Evolutionary conservation across 2,329 filamentous ascomycete genomes (phyloP).

Genomic region (Xylaria sp.): DNA sequence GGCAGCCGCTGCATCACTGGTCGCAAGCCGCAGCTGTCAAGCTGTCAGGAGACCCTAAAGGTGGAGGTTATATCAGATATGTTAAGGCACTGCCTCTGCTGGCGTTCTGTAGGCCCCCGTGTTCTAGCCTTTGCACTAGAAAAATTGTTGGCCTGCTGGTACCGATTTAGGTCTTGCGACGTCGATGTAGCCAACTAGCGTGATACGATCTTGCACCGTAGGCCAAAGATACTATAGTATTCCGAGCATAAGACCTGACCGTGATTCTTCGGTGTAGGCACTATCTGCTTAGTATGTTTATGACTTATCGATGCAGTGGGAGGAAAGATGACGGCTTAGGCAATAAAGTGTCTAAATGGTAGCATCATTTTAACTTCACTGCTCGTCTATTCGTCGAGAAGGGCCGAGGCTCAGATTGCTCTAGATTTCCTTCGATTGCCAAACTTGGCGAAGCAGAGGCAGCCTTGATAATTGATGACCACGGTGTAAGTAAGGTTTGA

Average conservation of each 20-base stretch:
- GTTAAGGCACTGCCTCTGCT: conserved; percentile 21
- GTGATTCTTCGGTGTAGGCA: not conserved
- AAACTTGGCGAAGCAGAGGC: not conserved
- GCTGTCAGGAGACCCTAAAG: conserved; percentile 30
- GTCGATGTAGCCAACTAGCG: not conserved
- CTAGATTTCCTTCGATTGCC: conserved; percentile 9
- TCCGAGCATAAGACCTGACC: not conserved
- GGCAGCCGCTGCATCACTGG: conserved; percentile 24
- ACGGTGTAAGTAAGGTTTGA: conserved; percentile 16
- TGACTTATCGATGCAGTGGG: not conserved
- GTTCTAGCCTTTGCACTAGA: conserved; percentile 23
- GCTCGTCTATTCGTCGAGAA: not conserved
- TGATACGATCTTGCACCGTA: not conserved
- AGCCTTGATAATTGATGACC: not conserved
- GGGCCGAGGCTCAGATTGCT: conserved; percentile 1
- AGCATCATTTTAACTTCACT: not conserved
- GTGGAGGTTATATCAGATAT: conserved; percentile 32
- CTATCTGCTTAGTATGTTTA: not conserved
- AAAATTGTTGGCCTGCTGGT: not conserved
- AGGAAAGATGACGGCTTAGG: not conserved
- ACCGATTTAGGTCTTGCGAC: conserved; percentile 9
- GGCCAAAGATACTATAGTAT: not conserved
- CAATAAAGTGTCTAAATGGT: not conserved
- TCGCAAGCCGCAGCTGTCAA: conserved; percentile 29
- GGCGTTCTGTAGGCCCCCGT: conserved; percentile 5